phyloP scores from a whole-genome alignment of 2,329 filamentous ascomycete genomes.

The Sporothrix inflata region DNA sequence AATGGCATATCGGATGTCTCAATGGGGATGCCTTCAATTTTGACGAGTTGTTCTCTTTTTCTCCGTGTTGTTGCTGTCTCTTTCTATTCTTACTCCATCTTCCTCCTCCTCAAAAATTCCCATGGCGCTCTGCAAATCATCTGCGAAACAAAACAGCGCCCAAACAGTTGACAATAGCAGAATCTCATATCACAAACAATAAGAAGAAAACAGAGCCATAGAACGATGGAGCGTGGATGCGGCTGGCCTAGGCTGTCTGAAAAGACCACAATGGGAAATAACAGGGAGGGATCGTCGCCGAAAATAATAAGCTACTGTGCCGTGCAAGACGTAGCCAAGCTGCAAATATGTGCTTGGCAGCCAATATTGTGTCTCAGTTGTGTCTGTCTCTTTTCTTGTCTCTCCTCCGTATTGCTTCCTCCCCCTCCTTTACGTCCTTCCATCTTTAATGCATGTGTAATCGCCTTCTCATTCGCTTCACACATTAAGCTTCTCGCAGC shows the following conservation, averaged over 20 bases:
- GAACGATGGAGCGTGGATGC: neutral
- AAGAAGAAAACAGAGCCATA: neutral
- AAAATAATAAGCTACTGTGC: neutral
- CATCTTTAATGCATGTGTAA: neutral
- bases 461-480: neutral
- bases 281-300: constrained; percentile 4
- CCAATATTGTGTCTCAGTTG: neutral
- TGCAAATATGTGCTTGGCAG: neutral
- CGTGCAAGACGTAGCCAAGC: neutral
- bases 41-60: neutral
- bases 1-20: too few species aligned
- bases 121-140: neutral
- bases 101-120: neutral
- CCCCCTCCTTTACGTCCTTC: neutral
- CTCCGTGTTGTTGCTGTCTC: neutral
- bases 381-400: neutral
- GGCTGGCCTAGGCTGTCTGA: neutral
- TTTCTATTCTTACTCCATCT: neutral
- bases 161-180: constrained; percentile 2
- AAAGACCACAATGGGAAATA: neutral
- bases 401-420: constrained; percentile 14
- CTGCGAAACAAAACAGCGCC: constrained; percentile 11
- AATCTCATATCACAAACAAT: neutral
- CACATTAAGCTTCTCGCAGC: constrained; percentile 1
- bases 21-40: neutral